A percentile compares a stretch with the other conserved stretches of the same genome.
Conservation (phyloP, 1,284 basidiomycete species). For the Pseudozyma pruni region DNA sequence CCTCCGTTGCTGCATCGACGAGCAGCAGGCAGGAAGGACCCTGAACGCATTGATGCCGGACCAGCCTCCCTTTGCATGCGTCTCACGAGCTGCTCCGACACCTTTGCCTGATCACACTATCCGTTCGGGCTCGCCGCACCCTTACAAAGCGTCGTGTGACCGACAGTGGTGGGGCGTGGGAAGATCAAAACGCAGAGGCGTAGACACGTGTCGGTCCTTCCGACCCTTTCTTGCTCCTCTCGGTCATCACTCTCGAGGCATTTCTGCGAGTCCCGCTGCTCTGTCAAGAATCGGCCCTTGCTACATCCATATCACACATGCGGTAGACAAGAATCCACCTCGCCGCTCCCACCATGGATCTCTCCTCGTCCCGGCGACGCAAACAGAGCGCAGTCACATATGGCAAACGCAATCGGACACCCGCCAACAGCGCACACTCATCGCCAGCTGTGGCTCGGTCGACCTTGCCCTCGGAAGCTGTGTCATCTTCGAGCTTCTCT, state of each 20-base stretch:
- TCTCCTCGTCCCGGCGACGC: slow-evolving; percentile 19
- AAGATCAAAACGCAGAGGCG: neutral
- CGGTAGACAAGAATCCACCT: neutral
- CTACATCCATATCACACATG: neutral
- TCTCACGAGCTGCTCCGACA: too few species aligned
- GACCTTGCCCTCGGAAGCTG: neutral
- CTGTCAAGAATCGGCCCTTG: too few species aligned
- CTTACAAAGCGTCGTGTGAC: neutral
- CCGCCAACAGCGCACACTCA: slow-evolving; percentile 4
- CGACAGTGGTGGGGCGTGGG: neutral
- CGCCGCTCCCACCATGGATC: slow-evolving; percentile 19
- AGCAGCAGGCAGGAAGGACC: neutral
- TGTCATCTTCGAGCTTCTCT: slow-evolving; percentile 12
- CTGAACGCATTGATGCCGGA: slow-evolving; percentile 5
- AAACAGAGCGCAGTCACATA: slow-evolving; percentile 32
- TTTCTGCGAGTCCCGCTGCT: too few species aligned
- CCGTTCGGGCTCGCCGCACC: too few species aligned
- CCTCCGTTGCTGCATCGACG: neutral
- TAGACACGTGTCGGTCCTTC: slow-evolving; percentile 4
- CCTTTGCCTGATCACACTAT: too few species aligned
- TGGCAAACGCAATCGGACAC: slow-evolving; percentile 23
- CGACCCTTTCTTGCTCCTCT: neutral
- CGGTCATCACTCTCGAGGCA: neutral
- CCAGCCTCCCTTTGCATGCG: too few species aligned
- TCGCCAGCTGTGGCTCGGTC: slow-evolving; percentile 14